phyloP scores from a whole-genome alignment of 495 filamentous ascomycete species.

The Xylaria telfairii region DNA sequence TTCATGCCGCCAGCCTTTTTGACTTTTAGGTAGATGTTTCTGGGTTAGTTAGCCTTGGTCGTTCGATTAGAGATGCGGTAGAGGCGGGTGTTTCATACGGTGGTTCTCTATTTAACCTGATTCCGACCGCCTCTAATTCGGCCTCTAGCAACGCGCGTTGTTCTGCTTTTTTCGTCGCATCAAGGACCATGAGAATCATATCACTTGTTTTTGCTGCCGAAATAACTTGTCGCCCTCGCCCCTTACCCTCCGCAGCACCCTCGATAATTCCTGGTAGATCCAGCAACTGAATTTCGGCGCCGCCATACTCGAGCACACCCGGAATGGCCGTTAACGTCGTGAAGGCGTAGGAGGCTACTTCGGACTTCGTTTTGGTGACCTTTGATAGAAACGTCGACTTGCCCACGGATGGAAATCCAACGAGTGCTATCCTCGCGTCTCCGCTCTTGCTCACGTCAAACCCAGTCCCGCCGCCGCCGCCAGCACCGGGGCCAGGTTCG shows the following conservation, averaged over 20 bases:
- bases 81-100: constrained; percentile 60
- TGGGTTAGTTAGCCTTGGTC: constrained; percentile 43
- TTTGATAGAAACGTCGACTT: constrained; percentile 99
- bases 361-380: constrained; percentile 97
- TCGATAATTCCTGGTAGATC: constrained; percentile 99
- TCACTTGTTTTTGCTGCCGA: constrained; percentile 99
- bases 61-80: background rate
- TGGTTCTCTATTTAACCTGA: constrained; percentile 88
- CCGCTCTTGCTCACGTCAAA: constrained; percentile 98
- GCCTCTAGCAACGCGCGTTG: constrained; percentile 88
- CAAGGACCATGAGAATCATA: constrained; percentile 93
- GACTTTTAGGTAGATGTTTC: constrained; percentile 97
- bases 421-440: constrained; percentile 95
- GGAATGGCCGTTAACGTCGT: constrained; percentile 98
- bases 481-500: constrained; percentile 83
- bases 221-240: constrained; percentile 94
- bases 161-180: constrained; percentile 96
- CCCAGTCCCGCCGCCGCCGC: constrained; percentile 74
- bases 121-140: constrained; percentile 96
- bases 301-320: constrained; percentile 96
- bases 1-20: constrained; percentile 99
- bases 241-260: constrained; percentile 95
- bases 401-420: constrained; percentile 97
- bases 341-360: constrained; percentile 96
- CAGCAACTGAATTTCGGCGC: constrained; percentile 97